phyloP scores from a whole-genome alignment of 1,139 yeast species.

The Candida sojae region DNA sequence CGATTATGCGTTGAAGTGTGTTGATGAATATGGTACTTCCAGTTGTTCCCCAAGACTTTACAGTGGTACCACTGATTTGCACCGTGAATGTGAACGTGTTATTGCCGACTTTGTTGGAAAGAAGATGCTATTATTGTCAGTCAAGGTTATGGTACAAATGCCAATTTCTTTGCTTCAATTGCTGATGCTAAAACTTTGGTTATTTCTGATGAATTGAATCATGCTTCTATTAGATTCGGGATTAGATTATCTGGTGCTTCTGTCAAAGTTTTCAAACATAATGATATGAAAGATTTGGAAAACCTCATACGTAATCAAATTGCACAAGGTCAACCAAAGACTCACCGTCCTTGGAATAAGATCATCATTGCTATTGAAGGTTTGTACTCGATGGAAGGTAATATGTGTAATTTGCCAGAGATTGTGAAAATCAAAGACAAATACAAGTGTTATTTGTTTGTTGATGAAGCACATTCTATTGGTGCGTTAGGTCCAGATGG shows the following conservation, averaged over 20 bases:
- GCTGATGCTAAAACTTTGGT: slow-evolving; percentile 88
- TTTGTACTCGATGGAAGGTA: slow-evolving; percentile 97
- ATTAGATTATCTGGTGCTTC: slow-evolving; percentile 91
- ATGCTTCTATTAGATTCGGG: slow-evolving; percentile 94
- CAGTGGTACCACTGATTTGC: slow-evolving; percentile 79
- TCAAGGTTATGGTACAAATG: slow-evolving; percentile 97
- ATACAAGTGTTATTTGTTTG: slow-evolving; percentile 86
- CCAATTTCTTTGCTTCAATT: slow-evolving; percentile 81
- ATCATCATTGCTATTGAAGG: slow-evolving; percentile 95
- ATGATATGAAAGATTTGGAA: slow-evolving; percentile 83
- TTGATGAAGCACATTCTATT: slow-evolving; percentile 97
- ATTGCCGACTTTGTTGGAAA: slow-evolving; percentile 86
- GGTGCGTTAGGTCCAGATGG: slow-evolving; percentile 97
- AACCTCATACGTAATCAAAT: slow-evolving; percentile 80
- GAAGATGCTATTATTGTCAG: slow-evolving; percentile 85
- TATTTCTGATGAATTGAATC: slow-evolving; percentile 92
- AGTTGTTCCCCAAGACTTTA: slow-evolving; percentile 76
- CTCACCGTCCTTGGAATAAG: slow-evolving; percentile 97
- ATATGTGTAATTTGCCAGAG: slow-evolving; percentile 82
- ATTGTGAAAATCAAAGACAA: slow-evolving; percentile 75
- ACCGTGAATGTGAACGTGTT: slow-evolving; percentile 68
- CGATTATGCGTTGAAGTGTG: slow-evolving; percentile 65
- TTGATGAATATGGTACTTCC: slow-evolving; percentile 72
- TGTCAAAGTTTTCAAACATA: slow-evolving; percentile 90
- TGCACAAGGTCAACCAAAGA: slow-evolving; percentile 94